Evolutionary conservation across 2,329 filamentous ascomycete species (phyloP), one percentile per base, ranked within the genome.

Genomic region (Aspergillus unguis): DNA sequence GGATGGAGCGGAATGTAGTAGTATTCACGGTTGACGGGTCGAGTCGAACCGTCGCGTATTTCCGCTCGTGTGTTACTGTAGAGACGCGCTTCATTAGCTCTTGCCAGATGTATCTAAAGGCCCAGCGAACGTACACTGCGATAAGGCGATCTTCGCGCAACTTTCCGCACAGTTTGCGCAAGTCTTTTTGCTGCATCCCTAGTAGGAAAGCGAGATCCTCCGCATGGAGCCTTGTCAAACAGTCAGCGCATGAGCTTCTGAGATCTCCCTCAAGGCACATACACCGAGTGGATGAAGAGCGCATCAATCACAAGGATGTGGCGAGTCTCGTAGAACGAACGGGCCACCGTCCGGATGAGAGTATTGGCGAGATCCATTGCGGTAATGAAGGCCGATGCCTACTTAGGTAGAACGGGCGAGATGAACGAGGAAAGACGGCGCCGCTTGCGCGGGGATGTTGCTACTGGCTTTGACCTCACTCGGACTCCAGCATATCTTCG

Each of bases 1-100:
- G 90, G 88, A 54, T 94, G 90, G 66, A 95, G 95, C 69, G 96
- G 92, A 69, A 99, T 92, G 73, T 90, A 99, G 76, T 95, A 99
- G 80, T 96, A 99, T 57, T 92, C 95, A 64, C 90, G 84, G 67
- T 87, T 91, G 60, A 88, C 86, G 4, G 90, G 87, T 48, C 91
- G 86, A 53, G 88, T 86, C 54, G 91, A 88, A 47, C 89, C 90
- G 66, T 92, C 88, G 60, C 86, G 85, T 50, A 88, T 77, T 69
- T 96, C 91, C 45, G 85, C 83, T 55, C 90, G 85, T 31, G 85
- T 85, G 69, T 86, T 85, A 64, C 82, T 89, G 65, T 38, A 46
- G 23, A 29, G 31, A 46, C 28, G 29, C 31, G 42, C 23, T 42
- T 44, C 9, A 46, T 54, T 50, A 54, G 47, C 47, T 40, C 32